phyloP scores from a whole-genome alignment of 2,329 filamentous ascomycete genomes.

The Triangularia verruculosa region DNA sequence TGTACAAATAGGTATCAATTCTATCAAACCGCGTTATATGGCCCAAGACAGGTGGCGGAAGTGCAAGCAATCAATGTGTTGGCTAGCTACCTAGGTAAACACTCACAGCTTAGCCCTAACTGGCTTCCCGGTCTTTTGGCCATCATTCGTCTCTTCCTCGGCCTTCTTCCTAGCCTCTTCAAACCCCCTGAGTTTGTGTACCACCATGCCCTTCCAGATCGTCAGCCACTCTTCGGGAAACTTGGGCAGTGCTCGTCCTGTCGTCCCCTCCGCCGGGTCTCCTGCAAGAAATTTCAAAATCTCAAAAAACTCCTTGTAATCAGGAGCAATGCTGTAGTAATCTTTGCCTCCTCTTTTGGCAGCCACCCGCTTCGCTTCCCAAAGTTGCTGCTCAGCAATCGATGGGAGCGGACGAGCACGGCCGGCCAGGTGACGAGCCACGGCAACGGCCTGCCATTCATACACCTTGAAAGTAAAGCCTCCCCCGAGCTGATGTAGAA shows the following conservation, averaged over 20 bases:
- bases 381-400: conserved; percentile 31
- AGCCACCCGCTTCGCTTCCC: conserved; percentile 33
- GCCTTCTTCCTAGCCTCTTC: conserved; percentile 31
- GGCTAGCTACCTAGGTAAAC: too few species aligned
- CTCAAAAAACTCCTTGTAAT: conserved; percentile 41
- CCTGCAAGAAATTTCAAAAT: conserved; percentile 41
- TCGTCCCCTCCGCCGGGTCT: conserved; percentile 37
- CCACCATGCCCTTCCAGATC: conserved; percentile 33
- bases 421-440: conserved; percentile 36
- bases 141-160: conserved; percentile 17
- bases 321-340: conserved; percentile 34
- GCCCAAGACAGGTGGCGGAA: too few species aligned
- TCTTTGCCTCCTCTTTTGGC: conserved; percentile 33
- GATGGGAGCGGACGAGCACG: conserved; percentile 30
- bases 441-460: conserved; percentile 39
- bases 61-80: too few species aligned
- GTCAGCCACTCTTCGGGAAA: conserved; percentile 42
- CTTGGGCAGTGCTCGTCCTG: conserved; percentile 39
- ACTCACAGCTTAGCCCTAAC: not conserved
- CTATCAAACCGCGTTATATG: too few species aligned
- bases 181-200: conserved; percentile 31
- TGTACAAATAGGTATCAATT: too few species aligned
- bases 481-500: conserved; percentile 31
- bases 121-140: not conserved
- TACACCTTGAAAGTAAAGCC: conserved; percentile 39